A percentile compares a stretch with the other conserved stretches of the same genome.
These are phyloP conservation scores for Silene coronaria DNA, from an alignment of 179 eudicot genomes.

Conservation along the genomic window DNA sequence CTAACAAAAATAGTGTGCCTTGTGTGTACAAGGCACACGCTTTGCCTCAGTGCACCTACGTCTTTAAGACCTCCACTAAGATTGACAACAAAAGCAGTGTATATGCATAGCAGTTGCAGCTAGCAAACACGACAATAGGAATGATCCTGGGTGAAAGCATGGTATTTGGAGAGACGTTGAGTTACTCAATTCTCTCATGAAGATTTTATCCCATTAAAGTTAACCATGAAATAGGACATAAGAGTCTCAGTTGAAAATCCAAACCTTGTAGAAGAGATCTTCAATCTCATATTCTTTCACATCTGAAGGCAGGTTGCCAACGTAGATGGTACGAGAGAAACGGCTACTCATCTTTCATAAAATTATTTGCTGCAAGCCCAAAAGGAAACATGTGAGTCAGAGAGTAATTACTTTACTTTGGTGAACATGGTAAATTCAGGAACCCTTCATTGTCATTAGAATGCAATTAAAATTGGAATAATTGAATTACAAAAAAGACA, in stretches of 20 bases:
- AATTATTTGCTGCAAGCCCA: constrained; percentile 35
- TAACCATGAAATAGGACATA: background rate
- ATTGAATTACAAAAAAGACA: constrained; percentile 31
- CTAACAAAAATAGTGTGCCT: too few relatives aligned
- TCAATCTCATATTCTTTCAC: constrained; percentile 82
- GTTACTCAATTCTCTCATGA: constrained; percentile 1
- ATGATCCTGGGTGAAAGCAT: constrained; percentile 1
- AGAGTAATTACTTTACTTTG: background rate
- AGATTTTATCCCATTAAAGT: background rate
- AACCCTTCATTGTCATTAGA: constrained; percentile 21
- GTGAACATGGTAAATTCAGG: constrained; percentile 13
- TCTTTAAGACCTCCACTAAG: background rate
- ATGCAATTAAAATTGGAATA: constrained; percentile 32
- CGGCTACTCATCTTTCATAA: constrained; percentile 68
- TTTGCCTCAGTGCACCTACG: too few relatives aligned
- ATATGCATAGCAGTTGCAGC: background rate
- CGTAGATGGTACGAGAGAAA: constrained; percentile 86
- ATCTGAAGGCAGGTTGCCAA: constrained; percentile 90
- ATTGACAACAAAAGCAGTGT: background rate
- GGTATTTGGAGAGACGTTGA: background rate
- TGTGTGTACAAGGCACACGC: too few relatives aligned
- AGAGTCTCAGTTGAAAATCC: constrained; percentile 7
- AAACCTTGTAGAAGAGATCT: constrained; percentile 93
- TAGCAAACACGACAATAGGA: background rate
- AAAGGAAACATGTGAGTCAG: constrained; percentile 16